Evolutionary conservation across 2,329 filamentous ascomycete species (phyloP).

Genomic region (Pyrenochaeta sp.): DNA sequence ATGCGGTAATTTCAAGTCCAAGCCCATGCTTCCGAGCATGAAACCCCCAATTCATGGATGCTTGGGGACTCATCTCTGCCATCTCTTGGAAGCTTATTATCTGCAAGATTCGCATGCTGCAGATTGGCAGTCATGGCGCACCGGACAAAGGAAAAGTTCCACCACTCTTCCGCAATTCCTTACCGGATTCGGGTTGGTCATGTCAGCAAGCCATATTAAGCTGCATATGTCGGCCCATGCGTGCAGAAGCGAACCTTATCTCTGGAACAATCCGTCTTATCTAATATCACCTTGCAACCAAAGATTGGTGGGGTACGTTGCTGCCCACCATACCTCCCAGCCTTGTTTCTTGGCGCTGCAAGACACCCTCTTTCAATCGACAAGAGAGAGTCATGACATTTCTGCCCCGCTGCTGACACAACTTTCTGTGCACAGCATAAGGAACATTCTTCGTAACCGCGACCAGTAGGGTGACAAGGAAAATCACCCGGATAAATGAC

Average conservation of each 20-base stretch:
- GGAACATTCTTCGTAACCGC: background rate
- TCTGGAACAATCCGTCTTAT: conserved; percentile 7
- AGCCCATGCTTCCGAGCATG: background rate
- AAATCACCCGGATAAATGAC: conserved; percentile 16
- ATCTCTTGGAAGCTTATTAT: background rate
- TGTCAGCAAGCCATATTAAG: conserved; percentile 7
- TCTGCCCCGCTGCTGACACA: conserved; percentile 31
- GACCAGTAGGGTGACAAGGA: background rate
- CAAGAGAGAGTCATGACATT: conserved; percentile 6
- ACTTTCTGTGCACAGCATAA: conserved; percentile 20
- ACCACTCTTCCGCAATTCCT: conserved; percentile 1
- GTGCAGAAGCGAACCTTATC: conserved; percentile 23
- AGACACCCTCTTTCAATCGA: conserved; percentile 14
- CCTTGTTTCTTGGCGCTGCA: conserved; percentile 12
- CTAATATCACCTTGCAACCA: conserved; percentile 7
- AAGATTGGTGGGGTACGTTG: conserved; percentile 3
- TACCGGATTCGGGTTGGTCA: conserved; percentile 8
- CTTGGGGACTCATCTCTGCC: conserved; percentile 1
- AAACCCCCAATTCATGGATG: conserved; percentile 4
- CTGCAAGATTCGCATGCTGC: conserved; percentile 1
- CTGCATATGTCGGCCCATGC: conserved; percentile 17
- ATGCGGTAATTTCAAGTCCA: background rate
- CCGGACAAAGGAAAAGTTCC: conserved; percentile 7
- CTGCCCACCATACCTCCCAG: background rate
- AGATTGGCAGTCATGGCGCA: background rate